Evolutionary conservation across 176 grass and related monocot species (phyloP), one percentile per base, ranked within the genome.

Genomic region (Rhynchospora breviuscula): DNA sequence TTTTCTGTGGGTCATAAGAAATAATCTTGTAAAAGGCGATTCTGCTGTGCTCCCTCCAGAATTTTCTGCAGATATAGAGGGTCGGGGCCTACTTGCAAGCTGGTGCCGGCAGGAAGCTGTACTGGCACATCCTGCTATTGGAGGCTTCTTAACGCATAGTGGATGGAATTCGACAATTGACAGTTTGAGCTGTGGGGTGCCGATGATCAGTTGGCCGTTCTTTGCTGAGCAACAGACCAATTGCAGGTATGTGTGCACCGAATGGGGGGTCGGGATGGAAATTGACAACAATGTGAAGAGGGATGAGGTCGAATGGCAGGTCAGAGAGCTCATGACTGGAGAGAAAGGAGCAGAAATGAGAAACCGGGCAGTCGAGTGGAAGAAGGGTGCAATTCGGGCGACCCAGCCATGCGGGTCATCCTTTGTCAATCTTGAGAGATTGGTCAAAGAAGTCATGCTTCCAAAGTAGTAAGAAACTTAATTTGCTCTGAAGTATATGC

Each of bases 161-260:
- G 90, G 93, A 2, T 97, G 94, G 91, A 97, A 97, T 67, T 97
- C 94, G 9, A 84, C 84, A 8, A 53, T 90, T 2, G 94, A 97
- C 80, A 78, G 91, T 87, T 67, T 93, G 11, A 86, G 89, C 85
- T 66, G 31, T 11, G 89, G 90, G 43, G 83, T 96, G 45, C 89
- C 89, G 1, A 87, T 95, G 88, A 66, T 93, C 29, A 85, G 90
- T 56, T 96, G 90, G 93, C 93, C 90, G 0, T 95, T 92, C 88
- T 92, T 95, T 67, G 85, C 79, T 1, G 88, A 92, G 61, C 90
- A 95, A 82, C 63, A 17, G 35, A 89, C 90, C 0, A 95, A 88
- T 59, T 95, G 90, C 85, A 78, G 83, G 6, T 92, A 89, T 49
- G 51, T 22, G 2, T 92, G 93, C 67, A 22, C 73, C 23, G 76